Base-by-base conservation (phyloP, 179 eudicot species). In the Gypsophila paniculata region DNA sequence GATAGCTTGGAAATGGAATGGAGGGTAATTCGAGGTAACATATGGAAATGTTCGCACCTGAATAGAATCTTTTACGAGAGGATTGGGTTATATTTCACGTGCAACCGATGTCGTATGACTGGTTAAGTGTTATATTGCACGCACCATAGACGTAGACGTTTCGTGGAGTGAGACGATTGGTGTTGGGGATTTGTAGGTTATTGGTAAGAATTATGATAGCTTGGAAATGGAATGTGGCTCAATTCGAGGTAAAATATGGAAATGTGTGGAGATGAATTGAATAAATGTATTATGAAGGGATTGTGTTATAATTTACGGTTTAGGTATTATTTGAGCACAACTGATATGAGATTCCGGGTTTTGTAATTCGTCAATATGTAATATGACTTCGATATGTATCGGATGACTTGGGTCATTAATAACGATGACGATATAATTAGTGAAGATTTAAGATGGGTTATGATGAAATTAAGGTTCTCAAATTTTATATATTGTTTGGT, bases 201-300 rank as follows among this genome's bases (percentile, higher is more conserved):
- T 2, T 55, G 25, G 26, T 55, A 2, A n/a, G 12, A 55, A 2
- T 22, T 21, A 13, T 0, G 60, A 55, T 55, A 55, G 26, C 25
- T n/a, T 32, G 38, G 65, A 62, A 62, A 36, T 34, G 22, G 48
- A 62, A 62, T 62, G 38, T 17, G 66, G 46, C 10, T 42, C 29
- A 17, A 36, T 32, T 32, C 32, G 66, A 62, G 22, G 15, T 32
- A 34, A n/a, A 62, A 15, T 62, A 62, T 62, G 66, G 46, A 34
- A 32, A 62, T 36, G 46, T 62, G 14, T 6, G 66, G 39, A 36
- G 66, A 10, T 62, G 66, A 15, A 60, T 15, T 12, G 63, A 22
- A 18, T 21, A 1, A 55, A 6, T 19, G 60, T 55, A 18, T 18
- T 9, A 63, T 34, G 29, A 38, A 21, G 2, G 26, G 68, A 64